These are phyloP conservation scores for Tolypocladium ovalisporum DNA, from an alignment of 2,329 filamentous ascomycete genomes.

Conservation along the genomic window DNA sequence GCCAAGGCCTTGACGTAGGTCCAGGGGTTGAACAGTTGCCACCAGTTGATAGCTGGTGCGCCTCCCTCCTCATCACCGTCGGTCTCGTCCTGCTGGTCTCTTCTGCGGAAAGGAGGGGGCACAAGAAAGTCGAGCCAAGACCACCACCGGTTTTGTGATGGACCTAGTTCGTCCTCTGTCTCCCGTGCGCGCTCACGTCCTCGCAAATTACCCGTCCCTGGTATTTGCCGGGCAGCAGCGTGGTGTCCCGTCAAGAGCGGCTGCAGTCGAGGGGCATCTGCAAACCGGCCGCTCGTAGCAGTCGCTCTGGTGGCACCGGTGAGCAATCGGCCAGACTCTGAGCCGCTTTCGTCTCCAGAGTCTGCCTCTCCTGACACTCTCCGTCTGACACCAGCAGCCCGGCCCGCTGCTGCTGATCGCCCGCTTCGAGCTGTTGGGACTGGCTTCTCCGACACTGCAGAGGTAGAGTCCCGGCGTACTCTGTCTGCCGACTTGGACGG, in stretches of 20 bases:
- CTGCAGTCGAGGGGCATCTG: background rate
- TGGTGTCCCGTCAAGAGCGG: background rate
- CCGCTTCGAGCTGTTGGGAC: background rate
- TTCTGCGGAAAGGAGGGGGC: background rate
- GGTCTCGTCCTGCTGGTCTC: conserved; percentile 2
- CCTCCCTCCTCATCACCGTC: background rate
- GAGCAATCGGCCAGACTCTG: conserved; percentile 5
- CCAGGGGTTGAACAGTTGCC: conserved; percentile 17
- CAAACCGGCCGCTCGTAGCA: background rate
- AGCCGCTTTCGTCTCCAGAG: background rate
- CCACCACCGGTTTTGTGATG: background rate
- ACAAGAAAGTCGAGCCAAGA: background rate
- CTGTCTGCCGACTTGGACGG: background rate
- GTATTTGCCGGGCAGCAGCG: background rate
- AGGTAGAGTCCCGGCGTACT: background rate
- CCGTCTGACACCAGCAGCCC: background rate
- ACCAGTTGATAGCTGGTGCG: conserved; percentile 8
- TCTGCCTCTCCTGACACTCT: background rate
- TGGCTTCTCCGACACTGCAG: background rate
- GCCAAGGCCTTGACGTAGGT: conserved; percentile 16
- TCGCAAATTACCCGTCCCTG: background rate
- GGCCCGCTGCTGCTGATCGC: background rate
- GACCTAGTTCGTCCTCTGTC: background rate
- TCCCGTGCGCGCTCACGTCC: background rate
- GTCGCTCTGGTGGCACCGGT: background rate